Evolutionary conservation across 345 rosid species (phyloP).

Genomic region (Brassica cretica): DNA sequence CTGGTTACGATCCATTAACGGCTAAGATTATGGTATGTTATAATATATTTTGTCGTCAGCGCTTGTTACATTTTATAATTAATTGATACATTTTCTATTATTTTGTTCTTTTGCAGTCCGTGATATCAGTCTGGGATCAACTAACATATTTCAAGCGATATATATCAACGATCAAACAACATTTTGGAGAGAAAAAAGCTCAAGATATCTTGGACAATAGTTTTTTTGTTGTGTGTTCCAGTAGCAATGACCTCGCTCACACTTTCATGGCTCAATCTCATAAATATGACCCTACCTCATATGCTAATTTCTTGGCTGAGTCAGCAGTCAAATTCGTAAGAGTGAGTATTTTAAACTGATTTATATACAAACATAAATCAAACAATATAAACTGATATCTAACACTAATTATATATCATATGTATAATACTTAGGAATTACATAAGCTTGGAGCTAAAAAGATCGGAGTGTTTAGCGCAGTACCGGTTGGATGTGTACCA

Average conservation of each 20-base stretch:
- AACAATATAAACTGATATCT: background rate
- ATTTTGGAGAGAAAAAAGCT: background rate
- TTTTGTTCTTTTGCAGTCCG: conserved; percentile 31
- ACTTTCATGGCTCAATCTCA: conserved; percentile 15
- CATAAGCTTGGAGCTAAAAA: conserved; percentile 30
- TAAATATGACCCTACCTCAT: conserved; percentile 39
- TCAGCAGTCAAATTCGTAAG: conserved; percentile 45
- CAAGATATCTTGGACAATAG: background rate
- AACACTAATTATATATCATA: background rate
- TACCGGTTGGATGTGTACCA: background rate
- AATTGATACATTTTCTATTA: background rate
- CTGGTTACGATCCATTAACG: conserved; percentile 66
- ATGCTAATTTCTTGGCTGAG: conserved; percentile 42
- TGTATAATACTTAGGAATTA: conserved; percentile 18
- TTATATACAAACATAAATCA: background rate
- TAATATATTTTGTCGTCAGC: background rate
- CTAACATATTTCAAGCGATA: background rate
- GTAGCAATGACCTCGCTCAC: background rate
- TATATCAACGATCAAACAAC: background rate
- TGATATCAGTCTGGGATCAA: background rate
- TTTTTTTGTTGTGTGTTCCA: background rate
- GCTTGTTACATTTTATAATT: background rate
- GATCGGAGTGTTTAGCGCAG: conserved; percentile 3
- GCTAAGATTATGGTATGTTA: conserved; percentile 43
- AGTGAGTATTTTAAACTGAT: conserved; percentile 29